Percentiles rank a stretch among this genome's conserved stretches.
phyloP scores from a whole-genome alignment of 2,329 filamentous ascomycete species.

The Aquanectria penicillioides region DNA sequence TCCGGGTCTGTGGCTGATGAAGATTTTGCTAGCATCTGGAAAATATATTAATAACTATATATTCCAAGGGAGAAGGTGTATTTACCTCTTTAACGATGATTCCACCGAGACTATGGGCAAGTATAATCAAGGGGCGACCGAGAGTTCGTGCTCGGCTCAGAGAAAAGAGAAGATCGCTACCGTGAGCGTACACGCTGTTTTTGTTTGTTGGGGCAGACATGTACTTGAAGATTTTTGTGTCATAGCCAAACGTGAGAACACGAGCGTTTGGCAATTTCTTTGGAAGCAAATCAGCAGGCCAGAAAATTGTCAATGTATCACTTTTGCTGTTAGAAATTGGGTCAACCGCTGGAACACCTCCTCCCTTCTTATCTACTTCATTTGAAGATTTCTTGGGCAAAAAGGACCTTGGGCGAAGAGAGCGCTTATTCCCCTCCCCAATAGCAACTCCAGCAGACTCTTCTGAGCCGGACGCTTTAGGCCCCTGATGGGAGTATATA shows the following conservation, averaged over 20 bases:
- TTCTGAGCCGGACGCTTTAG: too few relatives aligned
- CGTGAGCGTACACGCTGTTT: conserved; percentile 21
- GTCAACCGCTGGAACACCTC: too few relatives aligned
- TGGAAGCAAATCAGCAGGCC: conserved; percentile 22
- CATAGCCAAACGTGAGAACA: conserved; percentile 25
- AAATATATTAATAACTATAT: not conserved
- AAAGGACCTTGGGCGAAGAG: too few relatives aligned
- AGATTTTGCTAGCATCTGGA: conserved; percentile 21
- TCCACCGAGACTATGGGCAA: conserved; percentile 18
- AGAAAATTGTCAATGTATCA: too few relatives aligned
- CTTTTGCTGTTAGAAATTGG: too few relatives aligned
- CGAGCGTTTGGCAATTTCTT: not conserved
- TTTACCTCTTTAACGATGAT: conserved; percentile 25
- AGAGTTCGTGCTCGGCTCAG: not conserved
- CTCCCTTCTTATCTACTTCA: too few relatives aligned
- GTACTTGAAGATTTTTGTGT: conserved; percentile 28
- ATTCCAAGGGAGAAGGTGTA: not conserved
- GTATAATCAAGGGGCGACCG: too few relatives aligned
- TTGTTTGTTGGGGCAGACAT: not conserved
- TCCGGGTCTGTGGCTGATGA: conserved; percentile 3
- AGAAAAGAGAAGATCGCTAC: conserved; percentile 23
- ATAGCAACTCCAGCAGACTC: too few relatives aligned
- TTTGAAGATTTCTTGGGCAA: too few relatives aligned
- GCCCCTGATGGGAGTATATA: too few relatives aligned
- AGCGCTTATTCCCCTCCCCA: too few relatives aligned